Base-by-base conservation (phyloP, 176 grass and related monocot genomes). In the Saccharum officinarum region DNA sequence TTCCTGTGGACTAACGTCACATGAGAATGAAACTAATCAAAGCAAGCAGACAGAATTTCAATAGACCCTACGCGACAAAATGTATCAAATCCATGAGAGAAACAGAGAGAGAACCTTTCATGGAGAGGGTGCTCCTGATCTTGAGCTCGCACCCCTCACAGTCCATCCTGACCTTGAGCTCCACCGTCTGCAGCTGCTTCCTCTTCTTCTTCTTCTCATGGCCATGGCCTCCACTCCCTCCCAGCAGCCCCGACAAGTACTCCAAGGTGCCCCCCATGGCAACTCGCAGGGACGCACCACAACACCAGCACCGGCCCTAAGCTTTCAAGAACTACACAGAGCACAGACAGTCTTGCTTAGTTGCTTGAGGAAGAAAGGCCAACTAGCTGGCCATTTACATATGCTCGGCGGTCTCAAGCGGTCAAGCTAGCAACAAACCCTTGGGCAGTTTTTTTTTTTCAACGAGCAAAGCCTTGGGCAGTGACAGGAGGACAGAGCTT, bases 151-250 rank as follows among this genome's bases (percentile, higher is more conserved):
- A 94, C 8, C 92, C 92, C 26, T 94, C 92, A 8, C 92, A 94
- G 70, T 94, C 92, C 92, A 94, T 94, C 89, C 84, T 87, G 80
- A 94, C 72, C 77, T 94, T 91, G 65, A 94, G 78, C 80, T 91
- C 92, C 72, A 94, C 83, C 0, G 92, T 91, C 87, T 94, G 89
- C 57, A 91, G 76, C 71, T 90, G 91, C 80, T 78, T 93, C 91
- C 81, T 90, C 85, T 30, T 90, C 83, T 71, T 66, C 65, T 30
- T 90, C 14, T 42, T 40, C 4, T 86, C 82, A 37, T 76, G 82
- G 63, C 87, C 82, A 44, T 76, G 82, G 63, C 85, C 67, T 26
- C 91, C 73, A 39, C 74, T 80, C 40, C 91, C 55, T 54, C 79
- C 79, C 54, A 93, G 25, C 82, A 88, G 66, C 44, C 83, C 78